These are phyloP conservation scores for Citrus medica DNA, from an alignment of 345 rosid species.

Conservation along the genomic window DNA sequence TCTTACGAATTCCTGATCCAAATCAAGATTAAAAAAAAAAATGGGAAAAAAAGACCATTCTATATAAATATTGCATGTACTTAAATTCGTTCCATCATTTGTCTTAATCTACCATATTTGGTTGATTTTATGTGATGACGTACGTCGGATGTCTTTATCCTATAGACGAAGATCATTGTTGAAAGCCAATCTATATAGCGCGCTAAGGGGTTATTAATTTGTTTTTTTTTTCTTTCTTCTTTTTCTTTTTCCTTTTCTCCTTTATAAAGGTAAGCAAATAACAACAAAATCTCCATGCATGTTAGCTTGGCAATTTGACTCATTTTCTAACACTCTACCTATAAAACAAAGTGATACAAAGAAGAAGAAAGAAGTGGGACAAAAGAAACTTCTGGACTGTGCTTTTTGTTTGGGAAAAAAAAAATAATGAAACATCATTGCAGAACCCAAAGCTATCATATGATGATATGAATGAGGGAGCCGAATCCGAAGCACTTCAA, in stretches of 20 bases:
- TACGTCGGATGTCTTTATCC: too few relatives aligned
- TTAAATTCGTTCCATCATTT: too few relatives aligned
- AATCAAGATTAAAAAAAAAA: too few relatives aligned
- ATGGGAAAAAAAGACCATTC: too few relatives aligned
- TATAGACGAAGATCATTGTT: too few relatives aligned
- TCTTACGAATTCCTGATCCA: background rate
- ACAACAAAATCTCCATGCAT: background rate
- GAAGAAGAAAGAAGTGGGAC: background rate
- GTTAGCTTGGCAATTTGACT: background rate
- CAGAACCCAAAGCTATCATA: background rate
- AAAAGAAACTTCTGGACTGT: constrained; percentile 31
- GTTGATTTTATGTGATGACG: too few relatives aligned
- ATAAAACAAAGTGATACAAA: background rate
- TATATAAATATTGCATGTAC: too few relatives aligned
- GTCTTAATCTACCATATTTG: too few relatives aligned
- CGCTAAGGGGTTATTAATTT: background rate
- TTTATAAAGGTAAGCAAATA: background rate
- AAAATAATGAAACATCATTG: background rate
- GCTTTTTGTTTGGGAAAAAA: constrained; percentile 9
- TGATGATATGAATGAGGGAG: background rate
- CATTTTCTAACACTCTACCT: background rate
- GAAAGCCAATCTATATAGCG: background rate
- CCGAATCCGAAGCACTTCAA: constrained; percentile 4
- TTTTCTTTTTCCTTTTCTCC: background rate
- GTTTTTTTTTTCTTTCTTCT: background rate